Evolutionary conservation across 495 filamentous ascomycete species (phyloP).

Genomic region (Trypethelium eluteriae): DNA sequence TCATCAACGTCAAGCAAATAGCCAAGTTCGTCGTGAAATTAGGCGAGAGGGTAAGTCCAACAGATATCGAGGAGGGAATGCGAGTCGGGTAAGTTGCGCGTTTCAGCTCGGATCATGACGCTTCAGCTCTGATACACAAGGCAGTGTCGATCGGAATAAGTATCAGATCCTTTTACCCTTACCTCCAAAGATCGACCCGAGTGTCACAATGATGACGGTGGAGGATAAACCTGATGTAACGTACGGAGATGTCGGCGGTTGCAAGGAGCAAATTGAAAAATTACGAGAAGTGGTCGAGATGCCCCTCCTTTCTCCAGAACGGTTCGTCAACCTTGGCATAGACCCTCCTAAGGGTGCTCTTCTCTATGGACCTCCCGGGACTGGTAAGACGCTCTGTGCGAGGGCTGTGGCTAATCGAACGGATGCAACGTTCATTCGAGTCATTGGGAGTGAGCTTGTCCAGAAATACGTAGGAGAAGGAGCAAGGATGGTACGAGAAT

Average conservation of each 20-base stretch:
- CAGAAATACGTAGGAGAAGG: slow-evolving; percentile 99
- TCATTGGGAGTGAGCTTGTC: slow-evolving; percentile 93
- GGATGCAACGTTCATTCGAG: slow-evolving; percentile 96
- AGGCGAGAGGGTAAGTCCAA: slow-evolving; percentile 91
- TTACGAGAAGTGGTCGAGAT: slow-evolving; percentile 97
- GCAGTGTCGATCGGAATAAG: slow-evolving; percentile 90
- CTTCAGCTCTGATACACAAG: background rate
- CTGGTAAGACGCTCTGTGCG: slow-evolving; percentile 95
- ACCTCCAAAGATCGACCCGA: slow-evolving; percentile 98
- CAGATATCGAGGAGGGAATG: slow-evolving; percentile 99
- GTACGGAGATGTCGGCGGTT: slow-evolving; percentile 96
- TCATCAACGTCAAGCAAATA: slow-evolving; percentile 99
- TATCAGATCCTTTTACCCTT: slow-evolving; percentile 96
- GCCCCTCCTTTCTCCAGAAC: slow-evolving; percentile 90
- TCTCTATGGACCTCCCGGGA: slow-evolving; percentile 93
- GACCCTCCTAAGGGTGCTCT: slow-evolving; percentile 97
- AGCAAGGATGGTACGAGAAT: slow-evolving; percentile 93
- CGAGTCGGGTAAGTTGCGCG: slow-evolving; percentile 62
- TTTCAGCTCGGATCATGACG: background rate
- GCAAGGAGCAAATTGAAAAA: slow-evolving; percentile 99
- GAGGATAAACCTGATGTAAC: slow-evolving; percentile 99
- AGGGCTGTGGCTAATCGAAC: slow-evolving; percentile 95
- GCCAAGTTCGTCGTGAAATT: slow-evolving; percentile 99
- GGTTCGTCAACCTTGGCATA: slow-evolving; percentile 95
- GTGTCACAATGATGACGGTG: slow-evolving; percentile 99